Base-by-base conservation (phyloP, 306 rosid species). In the Malus sylvestris region DNA sequence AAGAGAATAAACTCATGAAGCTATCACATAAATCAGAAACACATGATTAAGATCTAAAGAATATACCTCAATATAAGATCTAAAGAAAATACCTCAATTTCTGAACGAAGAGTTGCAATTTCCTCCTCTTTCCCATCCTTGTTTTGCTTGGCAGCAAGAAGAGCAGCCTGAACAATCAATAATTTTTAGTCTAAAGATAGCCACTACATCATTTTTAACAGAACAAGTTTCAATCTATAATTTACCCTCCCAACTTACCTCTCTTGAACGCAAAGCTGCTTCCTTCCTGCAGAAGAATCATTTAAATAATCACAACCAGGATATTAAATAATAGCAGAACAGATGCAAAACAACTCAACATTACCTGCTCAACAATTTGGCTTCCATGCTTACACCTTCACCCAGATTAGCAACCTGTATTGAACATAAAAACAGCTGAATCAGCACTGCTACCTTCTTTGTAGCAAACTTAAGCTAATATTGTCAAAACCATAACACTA, bases 311-410 rank as follows among this genome's bases (percentile, higher is more conserved):
- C 61, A 87, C 45, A 75, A 83, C 53, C 49, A 33, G 44, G 69
- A 75, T 57, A 10, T 19, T 35, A 67, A 78, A 71, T 45, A 69
- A 78, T 44, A 69, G 80, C 71, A 74, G 20, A 64, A 33, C 29
- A 63, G 60, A 74, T 4, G 64, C 68, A 79, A 79, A 61, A 72
- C 16, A 57, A 75, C 73, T 67, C 71, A 44, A 72, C 44, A 60
- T 72, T 78, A 91, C 99, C 97, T 89, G 93, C 87, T 96, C 78
- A 96, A 83, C 70, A 96, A 85, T 83, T 91, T 96, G 70, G 96
- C 99, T 85, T 96, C 99, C 67, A 96, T 85, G 79, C 98, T 91
- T 59, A 96, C 98, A 53, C 99, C 99, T 82, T 92, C 99, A 73
- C 99, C 99, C 62, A 96, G 96, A 49, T 86, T 75, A 73, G 98